Conservation (phyloP, 2,329 filamentous ascomycete genomes). For the Metarhizium rileyi region DNA sequence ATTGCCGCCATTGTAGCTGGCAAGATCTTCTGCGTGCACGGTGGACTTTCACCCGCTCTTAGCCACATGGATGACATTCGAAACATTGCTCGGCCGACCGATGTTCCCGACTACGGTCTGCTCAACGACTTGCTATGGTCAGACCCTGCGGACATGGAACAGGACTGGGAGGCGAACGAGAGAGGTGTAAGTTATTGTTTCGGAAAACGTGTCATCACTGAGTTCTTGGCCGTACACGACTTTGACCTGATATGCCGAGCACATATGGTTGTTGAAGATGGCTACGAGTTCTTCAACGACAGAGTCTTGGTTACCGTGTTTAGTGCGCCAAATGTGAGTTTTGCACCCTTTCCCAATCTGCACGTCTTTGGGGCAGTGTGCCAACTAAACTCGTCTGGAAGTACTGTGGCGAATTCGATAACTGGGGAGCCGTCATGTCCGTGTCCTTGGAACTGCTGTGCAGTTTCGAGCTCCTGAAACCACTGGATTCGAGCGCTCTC, state of each 20-base stretch:
- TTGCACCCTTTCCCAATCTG: not conserved
- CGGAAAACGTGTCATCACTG: constrained; percentile 94
- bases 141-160: constrained; percentile 95
- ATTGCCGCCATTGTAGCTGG: constrained; percentile 95
- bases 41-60: constrained; percentile 82
- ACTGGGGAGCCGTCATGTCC: constrained; percentile 98
- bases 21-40: constrained; percentile 97
- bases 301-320: constrained; percentile 93
- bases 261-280: constrained; percentile 98
- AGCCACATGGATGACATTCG: constrained; percentile 98
- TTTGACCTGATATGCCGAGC: constrained; percentile 96
- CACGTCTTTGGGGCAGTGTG: constrained; percentile 10
- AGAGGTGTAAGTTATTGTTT: constrained; percentile 97
- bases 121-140: constrained; percentile 96
- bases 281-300: constrained; percentile 98
- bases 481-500: constrained; percentile 85
- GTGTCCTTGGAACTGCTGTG: constrained; percentile 88
- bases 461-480: constrained; percentile 94
- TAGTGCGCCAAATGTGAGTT: constrained; percentile 86
- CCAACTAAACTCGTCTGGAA: constrained; percentile 26
- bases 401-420: constrained; percentile 99
- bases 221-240: constrained; percentile 88
- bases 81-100: constrained; percentile 88
- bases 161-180: constrained; percentile 96
- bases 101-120: constrained; percentile 92